phyloP scores from a whole-genome alignment of 495 filamentous ascomycete genomes.

The Aspergillus asperescens region DNA sequence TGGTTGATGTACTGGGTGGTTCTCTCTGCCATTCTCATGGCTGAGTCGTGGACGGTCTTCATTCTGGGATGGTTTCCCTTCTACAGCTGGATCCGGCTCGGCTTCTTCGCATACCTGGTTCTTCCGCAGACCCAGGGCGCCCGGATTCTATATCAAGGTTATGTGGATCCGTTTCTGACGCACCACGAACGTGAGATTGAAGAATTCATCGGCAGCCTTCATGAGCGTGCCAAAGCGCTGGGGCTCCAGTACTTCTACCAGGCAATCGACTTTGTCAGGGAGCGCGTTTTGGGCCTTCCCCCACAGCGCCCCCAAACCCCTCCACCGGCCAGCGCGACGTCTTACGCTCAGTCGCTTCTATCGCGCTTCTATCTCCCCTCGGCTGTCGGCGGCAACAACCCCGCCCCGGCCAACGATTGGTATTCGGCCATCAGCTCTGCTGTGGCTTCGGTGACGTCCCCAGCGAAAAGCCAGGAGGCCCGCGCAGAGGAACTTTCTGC shows the following conservation, averaged over 20 bases:
- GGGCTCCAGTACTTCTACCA: conserved; percentile 79
- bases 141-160: conserved; percentile 70
- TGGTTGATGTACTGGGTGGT: conserved; percentile 99
- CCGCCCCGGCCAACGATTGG: conserved; percentile 57
- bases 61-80: conserved; percentile 89
- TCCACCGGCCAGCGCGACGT: conserved; percentile 39
- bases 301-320: conserved; percentile 50
- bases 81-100: conserved; percentile 86
- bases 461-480: conserved; percentile 41
- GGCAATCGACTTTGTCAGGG: conserved; percentile 67
- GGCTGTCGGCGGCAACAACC: conserved; percentile 34
- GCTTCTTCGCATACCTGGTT: conserved; percentile 89
- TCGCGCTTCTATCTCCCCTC: conserved; percentile 79
- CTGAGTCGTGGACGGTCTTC: conserved; percentile 83
- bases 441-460: conserved; percentile 45
- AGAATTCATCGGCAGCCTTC: conserved; percentile 72
- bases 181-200: conserved; percentile 90
- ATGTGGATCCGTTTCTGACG: conserved; percentile 82
- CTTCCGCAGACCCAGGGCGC: conserved; percentile 95
- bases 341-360: conserved; percentile 75
- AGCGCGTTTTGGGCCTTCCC: conserved; percentile 65
- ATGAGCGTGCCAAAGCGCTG: conserved; percentile 72
- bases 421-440: conserved; percentile 61
- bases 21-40: conserved; percentile 69
- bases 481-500: conserved; percentile 50